Percentiles rank a stretch among this genome's conserved stretches.
Conservation (phyloP, 2,329 filamentous ascomycete species). For the Apiospora pterosperma region DNA sequence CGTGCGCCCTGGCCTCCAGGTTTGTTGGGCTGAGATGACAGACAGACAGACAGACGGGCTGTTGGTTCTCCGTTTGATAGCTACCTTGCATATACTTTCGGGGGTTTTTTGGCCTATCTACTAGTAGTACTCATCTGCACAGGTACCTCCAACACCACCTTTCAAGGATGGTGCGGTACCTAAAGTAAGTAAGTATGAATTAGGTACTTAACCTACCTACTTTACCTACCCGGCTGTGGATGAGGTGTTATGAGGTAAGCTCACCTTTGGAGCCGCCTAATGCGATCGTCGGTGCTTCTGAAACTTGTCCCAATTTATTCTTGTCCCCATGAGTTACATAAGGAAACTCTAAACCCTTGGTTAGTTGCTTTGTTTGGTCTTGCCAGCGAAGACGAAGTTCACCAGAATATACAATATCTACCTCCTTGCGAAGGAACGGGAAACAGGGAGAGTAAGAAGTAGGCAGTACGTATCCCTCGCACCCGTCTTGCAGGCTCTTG, state of each 20-base stretch:
- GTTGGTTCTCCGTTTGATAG: not conserved
- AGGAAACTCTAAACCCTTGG: slow-evolving; percentile 1
- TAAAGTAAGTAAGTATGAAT: no score
- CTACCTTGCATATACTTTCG: not conserved
- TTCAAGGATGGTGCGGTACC: not conserved
- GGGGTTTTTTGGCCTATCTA: not conserved
- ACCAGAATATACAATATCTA: not conserved
- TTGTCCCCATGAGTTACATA: not conserved
- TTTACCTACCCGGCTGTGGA: not conserved
- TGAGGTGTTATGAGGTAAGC: slow-evolving; percentile 1
- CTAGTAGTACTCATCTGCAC: not conserved
- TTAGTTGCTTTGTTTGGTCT: not conserved
- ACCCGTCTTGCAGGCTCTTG: not conserved
- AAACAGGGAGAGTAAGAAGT: not conserved
- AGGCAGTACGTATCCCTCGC: not conserved
- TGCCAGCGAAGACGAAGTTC: not conserved
- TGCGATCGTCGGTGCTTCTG: not conserved
- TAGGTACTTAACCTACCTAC: no score
- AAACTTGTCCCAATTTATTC: slow-evolving; percentile 3
- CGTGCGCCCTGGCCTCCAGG: not conserved
- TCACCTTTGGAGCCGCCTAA: not conserved
- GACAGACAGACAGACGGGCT: no score
- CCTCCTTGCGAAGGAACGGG: no score
- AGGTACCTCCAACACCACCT: not conserved
- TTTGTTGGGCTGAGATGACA: not conserved